Evolutionary conservation across 1,284 basidiomycete genomes (phyloP), one percentile per base, ranked within the genome.

Genomic region (Fomitopsis schrenkii): DNA sequence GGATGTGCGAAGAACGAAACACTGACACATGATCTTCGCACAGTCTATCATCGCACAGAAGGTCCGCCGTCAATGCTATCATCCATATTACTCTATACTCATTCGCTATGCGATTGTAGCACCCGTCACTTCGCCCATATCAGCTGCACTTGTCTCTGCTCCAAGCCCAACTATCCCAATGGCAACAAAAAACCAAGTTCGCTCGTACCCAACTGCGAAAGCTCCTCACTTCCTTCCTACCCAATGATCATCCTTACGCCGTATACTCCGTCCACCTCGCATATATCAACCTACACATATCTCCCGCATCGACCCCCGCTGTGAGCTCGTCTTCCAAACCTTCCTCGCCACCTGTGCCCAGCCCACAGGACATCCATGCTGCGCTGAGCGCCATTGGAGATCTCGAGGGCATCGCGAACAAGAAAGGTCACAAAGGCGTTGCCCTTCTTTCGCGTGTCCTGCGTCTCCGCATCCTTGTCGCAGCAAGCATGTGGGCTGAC

Each of bases 11-110:
- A 8, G 14, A 40, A 40, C 38, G 38, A 2, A 3, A 10, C 12
- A 38, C 61, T 64, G 22, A 62, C 56, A 36, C 22, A 1, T n/a
- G 3, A 12, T 42, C 1, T 1, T 12, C 28, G 17, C 17, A 1
- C 61, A 90, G 87, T 77, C 86, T 4, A 74, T 86, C 22, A 79
- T 90, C 57, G 78, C 86, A 0, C 83, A 86, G 70, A 88, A 86
- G 74, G 86, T 86, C 67, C 19, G 72, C 14, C 28, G 30, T 5
- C 57, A 9, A 60, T 17, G 59, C 50, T 8, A 33, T 53, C 35
- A 14, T 19, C 17, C 38, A 30, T 33, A 5, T n/a, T 44, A 46
- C 36, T 57, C 52, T 35, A 22, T 52, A 9, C 42, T 50, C 14
- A 17, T 12, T 50, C 26, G 26, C 28, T 30, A 30, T 33, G 22